Evolutionary conservation across 345 rosid species (phyloP).

Genomic region (Litchi chinensis): DNA sequence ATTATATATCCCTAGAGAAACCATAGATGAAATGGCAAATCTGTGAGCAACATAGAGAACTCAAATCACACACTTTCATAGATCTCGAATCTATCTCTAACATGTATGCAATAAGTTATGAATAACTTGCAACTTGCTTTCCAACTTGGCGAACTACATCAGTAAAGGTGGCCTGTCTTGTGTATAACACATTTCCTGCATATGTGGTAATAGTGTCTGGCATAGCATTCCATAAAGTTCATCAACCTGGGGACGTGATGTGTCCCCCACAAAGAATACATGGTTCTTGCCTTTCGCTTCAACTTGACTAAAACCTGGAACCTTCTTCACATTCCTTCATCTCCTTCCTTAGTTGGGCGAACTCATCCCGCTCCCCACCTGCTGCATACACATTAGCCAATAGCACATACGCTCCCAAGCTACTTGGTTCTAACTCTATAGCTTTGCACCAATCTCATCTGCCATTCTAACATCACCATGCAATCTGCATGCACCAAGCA

Average conservation of each 20-base stretch:
- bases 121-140: not conserved
- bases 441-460: slow-evolving; percentile 26
- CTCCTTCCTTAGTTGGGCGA: slow-evolving; percentile 43
- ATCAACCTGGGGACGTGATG: slow-evolving; percentile 40
- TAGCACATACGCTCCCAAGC: slow-evolving; percentile 32
- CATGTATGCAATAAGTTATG: not conserved
- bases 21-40: not conserved
- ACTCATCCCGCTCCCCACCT: slow-evolving; percentile 39
- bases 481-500: slow-evolving; percentile 40
- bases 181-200: slow-evolving; percentile 24
- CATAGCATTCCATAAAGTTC: slow-evolving; percentile 31
- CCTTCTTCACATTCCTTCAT: slow-evolving; percentile 46
- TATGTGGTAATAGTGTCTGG: slow-evolving; percentile 27
- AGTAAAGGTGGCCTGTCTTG: not conserved
- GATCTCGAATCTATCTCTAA: not conserved
- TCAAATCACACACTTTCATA: not conserved
- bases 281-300: slow-evolving; percentile 39
- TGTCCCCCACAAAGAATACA: slow-evolving; percentile 42
- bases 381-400: slow-evolving; percentile 41
- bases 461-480: slow-evolving; percentile 33
- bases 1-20: not conserved
- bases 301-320: slow-evolving; percentile 42
- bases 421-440: slow-evolving; percentile 37
- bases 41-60: not conserved
- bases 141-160: not conserved